A percentile compares a stretch with the other conserved stretches of the same genome.
These are phyloP conservation scores for Trichoderma lentiforme DNA, from an alignment of 2,329 filamentous ascomycete genomes.

Conservation along the genomic window DNA sequence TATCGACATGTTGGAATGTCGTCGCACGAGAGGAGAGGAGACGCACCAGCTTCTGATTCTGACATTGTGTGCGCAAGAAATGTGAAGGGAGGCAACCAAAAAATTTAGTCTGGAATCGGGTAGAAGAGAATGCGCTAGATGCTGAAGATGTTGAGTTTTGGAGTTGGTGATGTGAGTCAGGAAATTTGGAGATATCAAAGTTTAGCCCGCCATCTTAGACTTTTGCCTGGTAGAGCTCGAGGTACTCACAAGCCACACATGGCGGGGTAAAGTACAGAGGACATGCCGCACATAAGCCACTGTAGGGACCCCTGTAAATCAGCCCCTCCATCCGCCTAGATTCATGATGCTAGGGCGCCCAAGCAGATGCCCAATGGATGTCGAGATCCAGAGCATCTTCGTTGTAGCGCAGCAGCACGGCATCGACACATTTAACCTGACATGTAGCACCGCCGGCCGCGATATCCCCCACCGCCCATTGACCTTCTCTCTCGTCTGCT, in stretches of 20 bases:
- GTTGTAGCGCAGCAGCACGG: not conserved
- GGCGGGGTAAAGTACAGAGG: not conserved
- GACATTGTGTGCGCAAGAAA: not conserved
- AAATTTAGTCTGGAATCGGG: not conserved
- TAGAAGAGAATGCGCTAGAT: not conserved
- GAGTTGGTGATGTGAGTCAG: not conserved
- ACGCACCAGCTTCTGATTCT: conserved; percentile 5
- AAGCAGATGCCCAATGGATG: conserved; percentile 4
- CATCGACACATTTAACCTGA: not conserved
- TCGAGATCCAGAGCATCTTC: not conserved
- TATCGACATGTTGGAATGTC: not conserved
- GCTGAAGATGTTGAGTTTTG: not conserved
- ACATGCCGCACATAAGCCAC: not conserved
- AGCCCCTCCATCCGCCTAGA: not conserved
- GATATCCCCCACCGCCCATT: conserved; percentile 21
- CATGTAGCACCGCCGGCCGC: not conserved
- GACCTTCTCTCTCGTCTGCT: not conserved
- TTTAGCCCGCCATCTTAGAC: not conserved
- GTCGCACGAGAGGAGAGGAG: no score
- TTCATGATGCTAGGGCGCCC: not conserved
- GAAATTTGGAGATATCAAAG: not conserved
- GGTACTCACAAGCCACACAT: not conserved
- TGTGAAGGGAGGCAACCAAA: not conserved
- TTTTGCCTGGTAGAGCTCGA: not conserved
- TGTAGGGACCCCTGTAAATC: not conserved